Evolutionary conservation across 164 flowering plant species (phyloP).

Genomic region (Pachysandra terminalis): DNA sequence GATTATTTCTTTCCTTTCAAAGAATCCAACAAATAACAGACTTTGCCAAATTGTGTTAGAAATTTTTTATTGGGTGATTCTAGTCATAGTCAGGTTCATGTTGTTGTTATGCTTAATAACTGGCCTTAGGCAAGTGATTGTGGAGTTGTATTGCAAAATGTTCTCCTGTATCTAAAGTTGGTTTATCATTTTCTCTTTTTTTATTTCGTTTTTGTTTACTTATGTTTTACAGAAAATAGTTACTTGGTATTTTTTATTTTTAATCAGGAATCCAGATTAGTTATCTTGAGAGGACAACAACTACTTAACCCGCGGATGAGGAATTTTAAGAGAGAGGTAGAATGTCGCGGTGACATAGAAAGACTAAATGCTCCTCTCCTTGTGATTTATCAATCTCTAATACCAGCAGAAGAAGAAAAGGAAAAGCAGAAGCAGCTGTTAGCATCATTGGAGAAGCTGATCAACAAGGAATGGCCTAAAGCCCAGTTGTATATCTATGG

Average conservation of each 20-base stretch:
- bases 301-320: slow-evolving; percentile 56
- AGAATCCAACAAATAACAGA: too few relatives aligned
- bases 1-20: too few relatives aligned
- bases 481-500: slow-evolving; percentile 83
- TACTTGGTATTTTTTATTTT: background rate
- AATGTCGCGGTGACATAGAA: slow-evolving; percentile 65
- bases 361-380: slow-evolving; percentile 50
- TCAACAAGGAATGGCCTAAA: slow-evolving; percentile 82
- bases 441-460: slow-evolving; percentile 60
- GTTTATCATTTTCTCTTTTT: too few relatives aligned
- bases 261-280: slow-evolving; percentile 60
- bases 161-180: background rate
- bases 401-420: slow-evolving; percentile 89
- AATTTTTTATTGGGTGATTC: too few relatives aligned
- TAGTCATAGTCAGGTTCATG: background rate
- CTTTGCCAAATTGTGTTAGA: too few relatives aligned
- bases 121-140: background rate
- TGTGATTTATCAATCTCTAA: slow-evolving; percentile 66
- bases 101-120: background rate
- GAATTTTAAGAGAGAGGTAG: slow-evolving; percentile 37
- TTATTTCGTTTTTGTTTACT: background rate
- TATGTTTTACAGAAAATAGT: background rate
- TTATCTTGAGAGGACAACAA: slow-evolving; percentile 45
- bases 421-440: slow-evolving; percentile 75
- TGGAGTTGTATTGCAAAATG: too few relatives aligned